Evolutionary conservation across 305 asterid genomes (phyloP), one percentile per base, ranked within the genome.

Genomic region (Solanum hybrid): DNA sequence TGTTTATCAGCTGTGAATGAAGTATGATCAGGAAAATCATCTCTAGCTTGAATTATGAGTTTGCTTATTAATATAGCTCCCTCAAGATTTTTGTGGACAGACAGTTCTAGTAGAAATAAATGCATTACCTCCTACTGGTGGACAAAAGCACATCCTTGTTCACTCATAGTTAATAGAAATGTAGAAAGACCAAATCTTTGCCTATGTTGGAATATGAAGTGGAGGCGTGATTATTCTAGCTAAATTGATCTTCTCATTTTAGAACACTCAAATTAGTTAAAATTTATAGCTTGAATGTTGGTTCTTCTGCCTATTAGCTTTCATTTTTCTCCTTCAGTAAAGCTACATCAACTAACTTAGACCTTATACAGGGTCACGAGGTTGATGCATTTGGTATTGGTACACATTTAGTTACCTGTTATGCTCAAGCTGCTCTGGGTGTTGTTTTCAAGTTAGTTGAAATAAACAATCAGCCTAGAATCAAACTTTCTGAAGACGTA

Each of bases 371-470:
- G 99, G 99, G 99, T 90, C 99, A 98, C 69, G 98, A 98, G 92
- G 93, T 96, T 91, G 99, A 98, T 93, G 95, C 98, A 79, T 96
- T 92, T 92, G 99, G 99, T 81, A 96, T 98, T 88, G 99, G 99
- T 89, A 98, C 99, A 64, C 98, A 96, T 93, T 91, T 98, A 94
- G 99, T 98, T 88, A 98, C 99, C 64, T 96, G 98, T 93, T 98
- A 96, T 91, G 98, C 98, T 91, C 99, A 98, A 93, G 96, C 99
- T 37, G 99, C 99, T 87, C 94, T 98, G 10, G 99, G 99, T 66
- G 98, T 93, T 87, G 99, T 98, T 86, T 98, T 98, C 94, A 98
- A 98, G 93, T 94, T 98, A 93, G 99, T 96, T 46, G 99, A 98
- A 92, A 98, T 98, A 93, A 98, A 98, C 88, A 93, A 94, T 90